These are phyloP conservation scores for Aspergillus piperis DNA, from an alignment of 2,329 filamentous ascomycete genomes.

Conservation along the genomic window DNA sequence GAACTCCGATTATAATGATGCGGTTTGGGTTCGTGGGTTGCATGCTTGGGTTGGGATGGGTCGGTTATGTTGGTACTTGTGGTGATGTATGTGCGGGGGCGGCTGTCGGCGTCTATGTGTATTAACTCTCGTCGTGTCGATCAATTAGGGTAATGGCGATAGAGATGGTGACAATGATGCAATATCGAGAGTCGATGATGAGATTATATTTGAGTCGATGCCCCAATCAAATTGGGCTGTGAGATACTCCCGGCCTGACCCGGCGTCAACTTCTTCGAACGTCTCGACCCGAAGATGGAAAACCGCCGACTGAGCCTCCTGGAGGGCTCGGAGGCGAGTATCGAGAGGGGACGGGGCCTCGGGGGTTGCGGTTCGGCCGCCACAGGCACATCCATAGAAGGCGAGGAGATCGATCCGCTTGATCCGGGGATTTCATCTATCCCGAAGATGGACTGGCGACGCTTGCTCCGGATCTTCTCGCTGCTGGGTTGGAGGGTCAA, in stretches of 20 bases:
- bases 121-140: not conserved
- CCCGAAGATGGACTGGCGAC: slow-evolving; percentile 31
- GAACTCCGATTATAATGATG: slow-evolving; percentile 9
- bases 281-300: slow-evolving; percentile 29
- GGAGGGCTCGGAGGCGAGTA: slow-evolving; percentile 28
- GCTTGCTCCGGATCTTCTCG: slow-evolving; percentile 28
- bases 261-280: slow-evolving; percentile 15
- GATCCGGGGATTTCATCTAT: slow-evolving; percentile 16
- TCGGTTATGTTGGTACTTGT: not conserved
- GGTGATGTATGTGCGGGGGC: not conserved
- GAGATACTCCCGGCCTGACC: slow-evolving; percentile 30
- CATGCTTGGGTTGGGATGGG: not conserved
- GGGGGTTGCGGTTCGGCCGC: slow-evolving; percentile 19
- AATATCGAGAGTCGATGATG: slow-evolving; percentile 13
- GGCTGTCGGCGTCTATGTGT: not conserved
- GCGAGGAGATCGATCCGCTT: slow-evolving; percentile 5
- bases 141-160: not conserved
- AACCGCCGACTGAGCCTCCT: slow-evolving; percentile 29
- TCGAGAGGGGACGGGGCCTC: slow-evolving; percentile 27
- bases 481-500: slow-evolving; percentile 27
- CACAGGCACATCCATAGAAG: slow-evolving; percentile 18
- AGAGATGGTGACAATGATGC: slow-evolving; percentile 4
- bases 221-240: slow-evolving; percentile 37
- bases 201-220: slow-evolving; percentile 29
- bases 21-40: not conserved